Percentiles rank a stretch among this genome's conserved stretches.
These are phyloP conservation scores for Lipomyces starkeyi DNA, from an alignment of 805 yeast species.

Conservation along the genomic window DNA sequence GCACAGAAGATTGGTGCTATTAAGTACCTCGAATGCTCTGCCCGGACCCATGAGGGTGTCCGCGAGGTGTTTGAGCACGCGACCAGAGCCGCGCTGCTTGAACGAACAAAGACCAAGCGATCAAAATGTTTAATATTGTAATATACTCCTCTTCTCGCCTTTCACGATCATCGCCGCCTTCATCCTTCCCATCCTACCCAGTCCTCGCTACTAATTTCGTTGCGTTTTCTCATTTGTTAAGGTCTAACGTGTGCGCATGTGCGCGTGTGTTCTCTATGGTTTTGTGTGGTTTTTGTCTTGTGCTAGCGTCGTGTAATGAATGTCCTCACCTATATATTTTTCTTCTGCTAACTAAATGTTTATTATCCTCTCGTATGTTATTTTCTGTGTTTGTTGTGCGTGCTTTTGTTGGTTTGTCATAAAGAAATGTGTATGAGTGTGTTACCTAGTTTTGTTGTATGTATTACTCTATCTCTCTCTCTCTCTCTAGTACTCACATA, in stretches of 20 bases:
- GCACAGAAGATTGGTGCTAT: conserved; percentile 90
- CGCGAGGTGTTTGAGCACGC: conserved; percentile 93
- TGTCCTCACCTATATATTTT: conserved; percentile 7
- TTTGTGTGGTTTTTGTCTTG: background rate
- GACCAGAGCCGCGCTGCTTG: conserved; percentile 84
- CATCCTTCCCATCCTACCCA: background rate
- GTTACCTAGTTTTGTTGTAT: conserved; percentile 1
- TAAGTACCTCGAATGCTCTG: conserved; percentile 89
- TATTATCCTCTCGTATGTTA: conserved; percentile 12
- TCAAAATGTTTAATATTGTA: conserved; percentile 74
- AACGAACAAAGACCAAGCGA: conserved; percentile 62
- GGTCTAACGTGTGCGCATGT: background rate
- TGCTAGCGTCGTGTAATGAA: conserved; percentile 1
- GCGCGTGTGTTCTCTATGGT: background rate
- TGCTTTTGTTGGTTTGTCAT: conserved; percentile 7
- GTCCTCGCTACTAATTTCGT: background rate
- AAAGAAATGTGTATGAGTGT: background rate
- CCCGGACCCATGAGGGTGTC: conserved; percentile 88
- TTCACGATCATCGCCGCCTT: background rate
- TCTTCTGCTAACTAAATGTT: conserved; percentile 13
- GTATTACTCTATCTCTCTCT: background rate
- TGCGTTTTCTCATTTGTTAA: conserved; percentile 3
- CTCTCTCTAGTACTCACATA: background rate
- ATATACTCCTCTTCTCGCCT: conserved; percentile 11
- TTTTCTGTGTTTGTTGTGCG: conserved; percentile 1